phyloP scores from a whole-genome alignment of 164 flowering plant species.

The Aristolochia contorta region DNA sequence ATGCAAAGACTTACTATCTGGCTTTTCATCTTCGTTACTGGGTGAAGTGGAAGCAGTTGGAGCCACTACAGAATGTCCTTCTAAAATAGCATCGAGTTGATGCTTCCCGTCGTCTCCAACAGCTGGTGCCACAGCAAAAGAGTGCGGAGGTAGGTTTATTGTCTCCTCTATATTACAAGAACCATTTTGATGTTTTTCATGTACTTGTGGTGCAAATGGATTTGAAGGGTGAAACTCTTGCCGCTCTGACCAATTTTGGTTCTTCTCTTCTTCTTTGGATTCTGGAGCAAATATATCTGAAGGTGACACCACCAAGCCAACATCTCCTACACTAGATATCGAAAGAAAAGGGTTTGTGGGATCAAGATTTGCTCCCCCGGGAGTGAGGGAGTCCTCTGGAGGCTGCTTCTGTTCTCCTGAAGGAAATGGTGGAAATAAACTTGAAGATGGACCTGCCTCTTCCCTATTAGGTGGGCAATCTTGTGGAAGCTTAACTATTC shows the following conservation, averaged over 20 bases:
- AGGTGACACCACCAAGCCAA: too few species aligned
- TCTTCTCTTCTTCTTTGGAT: constrained; percentile 1
- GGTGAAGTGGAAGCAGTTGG: constrained; percentile 4
- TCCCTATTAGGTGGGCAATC: constrained; percentile 16
- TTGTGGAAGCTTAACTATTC: constrained; percentile 44
- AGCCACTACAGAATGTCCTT: constrained; percentile 9
- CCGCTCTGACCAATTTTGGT: not conserved
- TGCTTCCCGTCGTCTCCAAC: constrained; percentile 8
- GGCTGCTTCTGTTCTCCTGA: constrained; percentile 13
- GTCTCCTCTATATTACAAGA: constrained; percentile 7
- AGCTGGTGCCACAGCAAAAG: constrained; percentile 7
- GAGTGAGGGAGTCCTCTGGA: constrained; percentile 11
- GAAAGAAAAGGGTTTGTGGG: constrained; percentile 5
- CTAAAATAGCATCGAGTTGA: constrained; percentile 10
- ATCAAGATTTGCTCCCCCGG: constrained; percentile 8
- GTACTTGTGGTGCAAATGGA: constrained; percentile 3
- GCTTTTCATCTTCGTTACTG: constrained; percentile 4
- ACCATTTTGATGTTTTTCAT: constrained; percentile 18
- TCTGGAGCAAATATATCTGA: not conserved
- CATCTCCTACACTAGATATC: not conserved
- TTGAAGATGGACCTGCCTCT: constrained; percentile 9
- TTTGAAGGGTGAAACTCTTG: not conserved
- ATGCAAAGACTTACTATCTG: constrained; percentile 4
- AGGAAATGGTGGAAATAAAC: constrained; percentile 12
- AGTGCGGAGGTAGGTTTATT: constrained; percentile 5